Evolutionary conservation across 805 yeast species (phyloP), one percentile per base, ranked within the genome.

Genomic region (Debaryomyces tyrocola): DNA sequence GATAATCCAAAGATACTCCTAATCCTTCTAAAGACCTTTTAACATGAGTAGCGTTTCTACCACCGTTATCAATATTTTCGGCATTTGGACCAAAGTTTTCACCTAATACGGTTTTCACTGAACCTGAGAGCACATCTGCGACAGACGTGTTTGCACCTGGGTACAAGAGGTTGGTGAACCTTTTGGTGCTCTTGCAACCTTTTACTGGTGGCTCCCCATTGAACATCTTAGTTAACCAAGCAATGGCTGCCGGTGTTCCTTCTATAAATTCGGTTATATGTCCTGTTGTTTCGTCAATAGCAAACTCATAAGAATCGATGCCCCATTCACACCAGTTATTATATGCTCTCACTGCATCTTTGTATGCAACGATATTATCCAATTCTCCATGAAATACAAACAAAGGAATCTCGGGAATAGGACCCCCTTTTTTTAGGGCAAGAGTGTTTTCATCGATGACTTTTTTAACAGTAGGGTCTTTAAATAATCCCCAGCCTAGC

Each of bases 101-200:
- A 44, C 61, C 50, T 44, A 53, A 37, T 44, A 53, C 33, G 52
- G 44, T 37, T 49, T 51, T 47, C 54, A 56, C 31, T 43, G 54
- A 45, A 40, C 53, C 41, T 44, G 40, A 37, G 47, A 57, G 17
- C 21, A 41, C 14, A 43, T 44, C 44, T 57, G 41, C 14, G 74
- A 82, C 52, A 78, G 77, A 7, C 73, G 50, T 0, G 71, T 67
- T 50, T 71, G 79, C 43, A 73, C 67, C 46, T 71, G 63, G 54
- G 68, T 59, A 57, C 67, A 81, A 46, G 74, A 86, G 37, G 68
- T 67, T 60, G 56, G 68, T 10, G 63, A 63, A 50, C 73, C 84
- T 50, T 69, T 66, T 84, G 78, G 82, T 56, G 69, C 67, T 76
- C 76, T 72, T 51, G 68, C 80, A 38, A 71, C 80, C 59, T 68